Conservation (phyloP, 192 early-diverging fungal genomes). For the Globomyces pollinis-pini region DNA sequence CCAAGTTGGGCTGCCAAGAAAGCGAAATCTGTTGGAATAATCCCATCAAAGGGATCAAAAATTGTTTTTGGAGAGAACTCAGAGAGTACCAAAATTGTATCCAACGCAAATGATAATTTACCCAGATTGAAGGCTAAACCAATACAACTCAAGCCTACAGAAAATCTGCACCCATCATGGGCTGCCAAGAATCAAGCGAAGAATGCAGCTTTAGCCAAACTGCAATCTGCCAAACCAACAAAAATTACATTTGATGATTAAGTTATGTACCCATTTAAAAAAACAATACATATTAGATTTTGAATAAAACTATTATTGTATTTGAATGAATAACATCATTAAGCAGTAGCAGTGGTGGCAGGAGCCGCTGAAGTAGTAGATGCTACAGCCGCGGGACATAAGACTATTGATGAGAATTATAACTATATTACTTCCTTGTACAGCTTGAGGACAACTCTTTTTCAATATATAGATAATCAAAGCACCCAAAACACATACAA, state of each 20-base stretch:
- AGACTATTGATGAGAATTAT: neutral
- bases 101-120: too few species aligned
- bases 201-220: too few species aligned
- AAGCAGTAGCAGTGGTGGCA: too few species aligned
- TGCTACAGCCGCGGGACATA: neutral
- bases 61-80: slow-evolving; percentile 31
- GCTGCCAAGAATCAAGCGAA: slow-evolving; percentile 24
- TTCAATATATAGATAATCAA: slow-evolving; percentile 41
- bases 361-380: neutral
- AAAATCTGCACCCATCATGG: slow-evolving; percentile 29
- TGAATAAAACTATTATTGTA: slow-evolving; percentile 6
- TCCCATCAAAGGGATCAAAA: slow-evolving; percentile 15
- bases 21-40: slow-evolving; percentile 6
- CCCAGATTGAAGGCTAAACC: too few species aligned
- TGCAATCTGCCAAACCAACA: neutral
- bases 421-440: slow-evolving; percentile 8
- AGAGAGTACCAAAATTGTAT: too few species aligned
- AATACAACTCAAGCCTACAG: too few species aligned
- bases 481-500: slow-evolving; percentile 42
- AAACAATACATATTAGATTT: neutral
- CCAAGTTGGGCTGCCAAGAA: slow-evolving; percentile 27
- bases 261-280: neutral
- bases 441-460: slow-evolving; percentile 15
- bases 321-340: slow-evolving; percentile 2
- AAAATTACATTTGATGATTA: slow-evolving; percentile 31